Base-by-base conservation (phyloP, 2,329 filamentous ascomycete genomes). In the Trichophyton schoenleinii region DNA sequence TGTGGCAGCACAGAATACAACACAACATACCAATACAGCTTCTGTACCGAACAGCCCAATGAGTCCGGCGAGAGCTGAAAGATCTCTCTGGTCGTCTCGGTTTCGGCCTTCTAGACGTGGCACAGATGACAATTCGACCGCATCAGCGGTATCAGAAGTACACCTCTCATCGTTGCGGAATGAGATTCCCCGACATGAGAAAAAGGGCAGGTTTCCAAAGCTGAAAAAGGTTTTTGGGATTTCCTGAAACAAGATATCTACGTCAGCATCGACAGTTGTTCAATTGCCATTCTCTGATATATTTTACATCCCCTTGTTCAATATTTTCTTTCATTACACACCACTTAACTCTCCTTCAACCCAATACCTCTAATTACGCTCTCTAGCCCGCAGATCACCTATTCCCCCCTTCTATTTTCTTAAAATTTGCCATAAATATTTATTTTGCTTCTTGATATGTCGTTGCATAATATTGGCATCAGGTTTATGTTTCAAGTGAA, bases 121-220 rank as follows among this genome's bases (percentile, higher is more conserved):
- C 2, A 46, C 59, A 4, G 60, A 62, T 38, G 61, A 59, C 41
- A 62, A 57, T 9, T 9, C 60, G 13, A 58, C 53, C 25, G n/a
- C 52, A 5, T 44, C 36, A 13, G 46, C 42, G 15, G 38, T 42
- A 34, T 62, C 62, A 15, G 58, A 60, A 8, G 53, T 60, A 1
- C 57, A 60, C 28, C 20, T 49, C 3, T 42, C 57, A 20, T 36
- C 46, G 1, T 25, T 55, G 13, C 38, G 57, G 13, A 49, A 20
- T 13, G 53, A 34, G 6, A 34, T 20, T 41, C 34, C 55, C n/a
- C 44, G 20, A 8, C 20, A n/a, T n/a, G 58, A 60, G 44, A 64
- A 61, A 65, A 67, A 44, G 63, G 66, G 58, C 25, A 61, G 61
- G 57, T 64, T 64, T 34, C 59, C 63, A 15, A 62, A 3, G 38